Evolutionary conservation across 1,139 yeast species (phyloP), one percentile per base, ranked within the genome.

Genomic region (Diutina sp.): DNA sequence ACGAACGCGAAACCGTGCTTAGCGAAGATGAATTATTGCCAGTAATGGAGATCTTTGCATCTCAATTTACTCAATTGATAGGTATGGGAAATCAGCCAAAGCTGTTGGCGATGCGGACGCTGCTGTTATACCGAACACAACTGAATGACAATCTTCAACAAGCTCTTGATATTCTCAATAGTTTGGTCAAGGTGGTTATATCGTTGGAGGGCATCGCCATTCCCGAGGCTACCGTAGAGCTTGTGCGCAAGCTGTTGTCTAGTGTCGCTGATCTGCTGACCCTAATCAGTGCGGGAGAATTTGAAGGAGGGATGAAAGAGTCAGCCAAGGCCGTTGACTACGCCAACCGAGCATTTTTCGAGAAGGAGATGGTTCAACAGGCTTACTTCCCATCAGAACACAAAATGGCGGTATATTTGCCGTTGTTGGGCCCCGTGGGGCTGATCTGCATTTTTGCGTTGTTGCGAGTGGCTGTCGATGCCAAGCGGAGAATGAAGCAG

Each of bases 371-470:
- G 96, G 93, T 91, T 8, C 96, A 90, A 65, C 97, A 91, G 66
- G 88, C 87, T 55, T 90, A 87, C 65, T 90, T 91, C 74, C 98
- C 98, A 0, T 91, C 89, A 61, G 97, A 91, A 66, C 98, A 93
- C 67, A 90, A 90, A 66, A 74, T 91, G 65, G 98, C 98, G 0
- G 96, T 93, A 0, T 93, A 90, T 62, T 74, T 90, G 64, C 99
- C 98, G 0, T 72, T 93, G 56, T 69, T 90, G 46, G 98, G 97
- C 0, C 99, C 99, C 0, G 72, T 90, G 30, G 72, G 80, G 1
- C 80, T 93, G 21, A 91, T 93, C n/a, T 67, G 85, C 25, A 52
- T 78, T 1, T 67, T 88, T 63, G 90, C 91, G 0, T 61, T 80
- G 1, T 55, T 84, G 53, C 73, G 69, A 61, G 61, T 69, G 35